These are phyloP conservation scores for Nemania serpens DNA, from an alignment of 2,329 filamentous ascomycete species.

Conservation along the genomic window DNA sequence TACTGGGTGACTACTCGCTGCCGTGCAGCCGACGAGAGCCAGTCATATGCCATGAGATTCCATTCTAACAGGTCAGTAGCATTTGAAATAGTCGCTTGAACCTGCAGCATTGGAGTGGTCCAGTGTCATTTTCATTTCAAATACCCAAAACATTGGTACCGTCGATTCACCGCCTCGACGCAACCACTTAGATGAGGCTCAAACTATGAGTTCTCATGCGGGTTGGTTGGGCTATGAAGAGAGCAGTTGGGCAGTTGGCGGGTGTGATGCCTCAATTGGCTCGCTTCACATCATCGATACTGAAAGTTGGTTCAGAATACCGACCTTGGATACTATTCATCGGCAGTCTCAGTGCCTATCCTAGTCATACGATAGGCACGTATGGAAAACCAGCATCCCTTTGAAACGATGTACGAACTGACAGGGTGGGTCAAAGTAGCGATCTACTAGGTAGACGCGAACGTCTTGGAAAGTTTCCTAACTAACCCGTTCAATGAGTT, in stretches of 20 bases:
- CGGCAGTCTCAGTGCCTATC: too few species aligned
- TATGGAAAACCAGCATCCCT: not conserved
- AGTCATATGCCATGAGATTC: constrained; percentile 9
- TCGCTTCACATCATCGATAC: not conserved
- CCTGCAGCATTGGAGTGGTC: constrained; percentile 23
- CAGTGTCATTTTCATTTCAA: constrained; percentile 26
- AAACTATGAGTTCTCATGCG: not conserved
- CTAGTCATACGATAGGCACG: too few species aligned
- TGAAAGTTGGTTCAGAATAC: not conserved
- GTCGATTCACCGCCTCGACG: constrained; percentile 19
- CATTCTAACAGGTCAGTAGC: constrained; percentile 8
- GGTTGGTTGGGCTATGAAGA: not conserved
- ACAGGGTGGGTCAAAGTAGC: not conserved
- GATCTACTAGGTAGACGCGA: too few species aligned
- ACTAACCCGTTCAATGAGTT: not conserved
- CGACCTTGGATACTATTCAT: too few species aligned
- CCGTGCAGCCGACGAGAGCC: not conserved
- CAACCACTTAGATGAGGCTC: constrained; percentile 7
- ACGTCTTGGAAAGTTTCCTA: not conserved
- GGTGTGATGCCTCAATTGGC: not conserved
- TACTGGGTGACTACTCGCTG: constrained; percentile 1
- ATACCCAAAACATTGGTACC: constrained; percentile 24
- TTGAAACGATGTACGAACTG: constrained; percentile 7
- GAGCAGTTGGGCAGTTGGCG: not conserved
- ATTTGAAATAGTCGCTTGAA: constrained; percentile 25